Conservation (phyloP, 805 yeast species). For the Vanderwaltozyma verrucispora region DNA sequence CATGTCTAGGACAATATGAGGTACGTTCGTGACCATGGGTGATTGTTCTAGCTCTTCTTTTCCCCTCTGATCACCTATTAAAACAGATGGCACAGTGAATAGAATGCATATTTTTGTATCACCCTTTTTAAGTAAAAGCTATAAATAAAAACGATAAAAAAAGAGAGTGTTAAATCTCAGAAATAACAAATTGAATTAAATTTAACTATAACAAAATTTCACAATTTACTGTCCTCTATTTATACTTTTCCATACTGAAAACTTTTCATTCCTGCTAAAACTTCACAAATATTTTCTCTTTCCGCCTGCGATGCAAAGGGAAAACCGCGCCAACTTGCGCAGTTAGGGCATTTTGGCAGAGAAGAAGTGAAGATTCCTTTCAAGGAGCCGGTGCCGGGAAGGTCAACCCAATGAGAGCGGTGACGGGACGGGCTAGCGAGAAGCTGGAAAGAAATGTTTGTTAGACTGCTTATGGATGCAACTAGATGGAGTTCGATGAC, state of each 20-base stretch:
- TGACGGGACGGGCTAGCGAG: not conserved
- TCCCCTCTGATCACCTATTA: slow-evolving; percentile 29
- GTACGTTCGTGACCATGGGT: slow-evolving; percentile 17
- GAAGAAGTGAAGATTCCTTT: not conserved
- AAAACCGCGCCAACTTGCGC: no score
- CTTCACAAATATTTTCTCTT: no score
- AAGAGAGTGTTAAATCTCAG: no score
- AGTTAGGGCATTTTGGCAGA: no score
- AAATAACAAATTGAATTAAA: not conserved
- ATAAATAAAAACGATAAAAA: not conserved
- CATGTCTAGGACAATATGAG: slow-evolving; percentile 20
- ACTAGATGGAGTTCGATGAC: no score
- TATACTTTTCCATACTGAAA: no score
- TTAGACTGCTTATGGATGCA: no score
- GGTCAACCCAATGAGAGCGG: no score
- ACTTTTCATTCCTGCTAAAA: no score
- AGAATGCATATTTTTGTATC: slow-evolving; percentile 27
- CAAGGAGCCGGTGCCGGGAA: not conserved
- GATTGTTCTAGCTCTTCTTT: slow-evolving; percentile 26
- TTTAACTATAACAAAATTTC: no score
- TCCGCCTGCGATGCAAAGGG: no score
- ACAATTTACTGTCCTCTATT: no score
- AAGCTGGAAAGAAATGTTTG: not conserved
- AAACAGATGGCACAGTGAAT: slow-evolving; percentile 28
- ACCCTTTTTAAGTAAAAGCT: slow-evolving; percentile 4